These are phyloP conservation scores for Lachancea fermentati DNA, from an alignment of 805 yeast species.

Conservation along the genomic window DNA sequence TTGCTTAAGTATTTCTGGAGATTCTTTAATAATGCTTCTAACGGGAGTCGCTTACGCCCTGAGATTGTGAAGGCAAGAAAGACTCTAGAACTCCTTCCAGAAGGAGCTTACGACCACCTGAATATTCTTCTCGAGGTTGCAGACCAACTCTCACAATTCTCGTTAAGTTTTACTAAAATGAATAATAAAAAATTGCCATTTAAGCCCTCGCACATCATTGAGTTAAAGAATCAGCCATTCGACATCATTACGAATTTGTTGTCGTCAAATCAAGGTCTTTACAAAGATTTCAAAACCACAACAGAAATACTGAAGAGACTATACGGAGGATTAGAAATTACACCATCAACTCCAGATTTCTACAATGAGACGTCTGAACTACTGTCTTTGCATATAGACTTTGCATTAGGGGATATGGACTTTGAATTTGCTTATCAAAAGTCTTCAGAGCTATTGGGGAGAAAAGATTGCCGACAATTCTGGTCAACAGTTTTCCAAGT, in stretches of 20 bases:
- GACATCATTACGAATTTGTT: slow-evolving; percentile 39
- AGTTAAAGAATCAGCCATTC: slow-evolving; percentile 29
- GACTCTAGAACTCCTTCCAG: slow-evolving; percentile 20
- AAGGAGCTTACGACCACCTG: slow-evolving; percentile 14
- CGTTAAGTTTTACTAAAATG: slow-evolving; percentile 30
- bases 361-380: slow-evolving; percentile 21
- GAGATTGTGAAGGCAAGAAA: slow-evolving; percentile 35
- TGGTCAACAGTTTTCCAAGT: slow-evolving; percentile 79
- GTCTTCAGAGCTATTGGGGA: slow-evolving; percentile 36
- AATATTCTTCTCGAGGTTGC: slow-evolving; percentile 23
- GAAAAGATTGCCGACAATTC: slow-evolving; percentile 24
- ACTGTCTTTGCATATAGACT: slow-evolving; percentile 53
- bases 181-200: slow-evolving; percentile 27
- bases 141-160: slow-evolving; percentile 27
- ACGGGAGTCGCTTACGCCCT: slow-evolving; percentile 36
- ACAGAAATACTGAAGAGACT: slow-evolving; percentile 38
- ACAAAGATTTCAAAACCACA: slow-evolving; percentile 40
- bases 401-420: slow-evolving; percentile 57
- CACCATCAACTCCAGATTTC: slow-evolving; percentile 8
- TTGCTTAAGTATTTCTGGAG: slow-evolving; percentile 36
- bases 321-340: slow-evolving; percentile 34
- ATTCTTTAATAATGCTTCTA: slow-evolving; percentile 39
- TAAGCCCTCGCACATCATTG: slow-evolving; percentile 36
- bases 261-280: slow-evolving; percentile 50
- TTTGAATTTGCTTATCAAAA: slow-evolving; percentile 51